phyloP scores from a whole-genome alignment of 768 basidiomycete species.

The Nidula microcarpa region DNA sequence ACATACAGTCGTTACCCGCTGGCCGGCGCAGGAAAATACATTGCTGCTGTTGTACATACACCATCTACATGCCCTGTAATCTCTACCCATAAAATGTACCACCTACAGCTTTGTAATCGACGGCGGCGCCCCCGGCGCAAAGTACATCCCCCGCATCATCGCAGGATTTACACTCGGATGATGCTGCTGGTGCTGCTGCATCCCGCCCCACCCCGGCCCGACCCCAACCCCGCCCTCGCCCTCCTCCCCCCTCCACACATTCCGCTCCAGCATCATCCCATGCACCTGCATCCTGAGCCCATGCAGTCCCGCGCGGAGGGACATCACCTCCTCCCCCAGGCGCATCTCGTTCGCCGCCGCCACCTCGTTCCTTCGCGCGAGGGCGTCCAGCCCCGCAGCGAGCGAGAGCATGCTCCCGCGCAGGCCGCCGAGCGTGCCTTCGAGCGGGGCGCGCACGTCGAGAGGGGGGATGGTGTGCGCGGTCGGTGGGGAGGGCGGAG shows the following conservation, averaged over 20 bases:
- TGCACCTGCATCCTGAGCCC: constrained; percentile 83
- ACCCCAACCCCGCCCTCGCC: constrained; percentile 7
- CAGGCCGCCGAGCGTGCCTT: constrained; percentile 56
- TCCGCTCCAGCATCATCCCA: constrained; percentile 74
- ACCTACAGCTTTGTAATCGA: constrained; percentile 27
- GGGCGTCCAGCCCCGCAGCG: constrained; percentile 42
- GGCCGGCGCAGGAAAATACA: too few species aligned
- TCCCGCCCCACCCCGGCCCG: not conserved
- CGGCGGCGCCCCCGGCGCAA: constrained; percentile 3
- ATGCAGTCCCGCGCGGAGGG: constrained; percentile 65
- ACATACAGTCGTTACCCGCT: too few species aligned
- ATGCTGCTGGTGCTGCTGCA: too few species aligned
- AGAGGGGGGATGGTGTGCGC: constrained; percentile 37
- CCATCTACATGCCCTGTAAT: not conserved
- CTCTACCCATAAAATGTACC: not conserved
- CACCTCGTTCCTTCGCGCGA: constrained; percentile 62
- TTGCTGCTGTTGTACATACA: too few species aligned
- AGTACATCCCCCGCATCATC: constrained; percentile 1
- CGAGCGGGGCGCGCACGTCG: constrained; percentile 57
- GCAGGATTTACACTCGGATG: too few species aligned
- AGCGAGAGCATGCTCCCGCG: constrained; percentile 62
- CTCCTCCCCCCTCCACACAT: constrained; percentile 46
- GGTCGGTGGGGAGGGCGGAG: not conserved
- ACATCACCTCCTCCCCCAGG: constrained; percentile 70
- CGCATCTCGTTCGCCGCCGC: constrained; percentile 69